A percentile compares a stretch with the other conserved stretches of the same genome.
These are phyloP conservation scores for Aciculoconidium aculeatum DNA, from an alignment of 805 yeast species.

Conservation along the genomic window DNA sequence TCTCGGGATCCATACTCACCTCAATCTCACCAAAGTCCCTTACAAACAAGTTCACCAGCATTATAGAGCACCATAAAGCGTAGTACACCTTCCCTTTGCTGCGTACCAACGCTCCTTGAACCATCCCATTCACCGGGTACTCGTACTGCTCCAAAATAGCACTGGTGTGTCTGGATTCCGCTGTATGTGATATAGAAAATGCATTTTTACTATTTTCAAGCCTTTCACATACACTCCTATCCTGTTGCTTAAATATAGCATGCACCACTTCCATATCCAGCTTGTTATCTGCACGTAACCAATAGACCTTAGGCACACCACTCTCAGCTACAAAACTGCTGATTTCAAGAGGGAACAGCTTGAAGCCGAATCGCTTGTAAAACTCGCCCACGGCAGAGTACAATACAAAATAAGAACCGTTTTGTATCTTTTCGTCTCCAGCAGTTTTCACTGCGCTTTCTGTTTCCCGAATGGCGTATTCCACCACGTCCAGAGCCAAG, in stretches of 20 bases:
- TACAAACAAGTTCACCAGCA: conserved; percentile 3
- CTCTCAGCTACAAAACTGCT: conserved; percentile 22
- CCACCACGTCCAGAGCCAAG: conserved; percentile 21
- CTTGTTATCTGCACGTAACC: conserved; percentile 17
- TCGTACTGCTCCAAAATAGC: neutral
- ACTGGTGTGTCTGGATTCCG: neutral
- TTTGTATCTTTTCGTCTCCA: conserved; percentile 15
- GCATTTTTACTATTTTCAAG: neutral
- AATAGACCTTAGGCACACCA: conserved; percentile 8
- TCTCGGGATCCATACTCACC: too few species aligned
- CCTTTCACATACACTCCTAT: conserved; percentile 7
- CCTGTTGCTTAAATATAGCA: conserved; percentile 27
- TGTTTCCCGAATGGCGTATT: conserved; percentile 22
- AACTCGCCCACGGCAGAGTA: conserved; percentile 73
- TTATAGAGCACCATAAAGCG: conserved; percentile 3
- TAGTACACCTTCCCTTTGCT: conserved; percentile 2
- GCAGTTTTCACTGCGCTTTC: conserved; percentile 26
- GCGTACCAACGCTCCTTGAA: conserved; percentile 3
- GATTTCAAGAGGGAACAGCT: conserved; percentile 28
- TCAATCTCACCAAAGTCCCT: conserved; percentile 1
- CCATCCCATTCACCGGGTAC: neutral
- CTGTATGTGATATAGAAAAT: neutral
- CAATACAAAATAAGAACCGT: conserved; percentile 39
- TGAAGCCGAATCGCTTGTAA: conserved; percentile 60
- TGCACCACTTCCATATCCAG: conserved; percentile 26